Base-by-base conservation (phyloP, 1,284 basidiomycete genomes). In the Tilletia setariae region DNA sequence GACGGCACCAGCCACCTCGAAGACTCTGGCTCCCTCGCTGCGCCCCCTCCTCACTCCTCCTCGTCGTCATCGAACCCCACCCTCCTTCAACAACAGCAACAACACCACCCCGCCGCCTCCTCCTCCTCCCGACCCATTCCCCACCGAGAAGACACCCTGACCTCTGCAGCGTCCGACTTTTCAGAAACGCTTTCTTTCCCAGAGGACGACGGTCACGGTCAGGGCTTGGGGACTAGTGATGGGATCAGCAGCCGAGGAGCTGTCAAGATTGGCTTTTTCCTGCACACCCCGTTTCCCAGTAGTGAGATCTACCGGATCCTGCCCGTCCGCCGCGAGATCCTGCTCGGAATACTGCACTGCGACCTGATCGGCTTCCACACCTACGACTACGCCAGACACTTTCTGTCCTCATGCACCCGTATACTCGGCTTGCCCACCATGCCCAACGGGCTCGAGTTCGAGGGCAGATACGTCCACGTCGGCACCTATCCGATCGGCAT, bases 401-500 rank as follows among this genome's bases (percentile, higher is more conserved):
- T 99, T 87, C 86, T 99, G 49, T 97, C 94, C 1, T 95, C 94
- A 43, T 98, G 95, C 84, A 97, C 95, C 1, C 91, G 96, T 63
- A 95, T 98, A 74, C 89, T 98, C 25, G 91, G 91, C 35, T 86
- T 98, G n/a, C 90, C 93, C 2, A 97, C 95, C 0, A 94, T 97
- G 90, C 95, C 95, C 4, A 98, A 98, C 82, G 94, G 95, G 23
- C 75, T 97, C 77, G 93, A 96, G 79, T 95, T 96, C 77, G 93
- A 93, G 78, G 94, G 94, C 21, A 90, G 93, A 21, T 89, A 96
- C 72, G 94, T 92, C 16, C 94, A 97, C 78, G 95, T 98, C 70
- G 96, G 95, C 61, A 98, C 95, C 0, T 98, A 96, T 86, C 95
- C 95, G 21, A 98, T 98, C 78, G 95, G 95, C 68, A 98, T 98